Base-by-base conservation (phyloP, 139 green algal genomes). In the Chlorella sp. region DNA sequence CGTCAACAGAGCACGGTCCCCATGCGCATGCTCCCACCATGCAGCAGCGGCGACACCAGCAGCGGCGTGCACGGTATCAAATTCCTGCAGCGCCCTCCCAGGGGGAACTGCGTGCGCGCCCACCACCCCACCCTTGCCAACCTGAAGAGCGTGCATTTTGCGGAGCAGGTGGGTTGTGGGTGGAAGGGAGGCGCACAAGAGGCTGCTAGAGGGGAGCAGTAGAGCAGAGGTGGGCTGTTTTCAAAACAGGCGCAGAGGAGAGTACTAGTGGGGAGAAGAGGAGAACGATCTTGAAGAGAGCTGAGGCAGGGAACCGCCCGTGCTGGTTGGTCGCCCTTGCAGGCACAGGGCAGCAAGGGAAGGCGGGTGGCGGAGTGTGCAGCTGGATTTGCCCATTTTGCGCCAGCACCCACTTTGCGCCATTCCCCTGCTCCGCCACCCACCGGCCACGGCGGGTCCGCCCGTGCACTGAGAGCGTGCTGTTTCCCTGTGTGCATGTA, bases 91-190 rank as follows among this genome's bases (percentile, higher is more conserved):
- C 83, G 90, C 24, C 73, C 82, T 21, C 88, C 92, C 1, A 53
- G 92, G 28, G 90, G 90, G 68, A 94, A 89, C 85, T 79, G 14
- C 4, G 92, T 92, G 53, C 83, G 42, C 12, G 87, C 88, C 48
- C 85, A 77, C 39, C 90, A 94, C 69, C 48, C 48, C 48, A 83
- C 83, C 42, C 83, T 94, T 36, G 0, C 48, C 42, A 89, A 79
- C 34, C 66, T 91, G 14, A 90, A 84, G 78, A 24, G 53, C 30
- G 76, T 93, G 9, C 90, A 89, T 48, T 94, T 94, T 90, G 91
- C 91, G 19, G 92, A 93, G 80, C 78, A 90, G 85, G 85, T 92
- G 68, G 71, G 90, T 40, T n/a, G n/a, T 53, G 34, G 32, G 76
- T 42, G 76, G 39, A 83, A n/a, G 77, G 24, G 32, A 57, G 77